Percentiles rank a stretch among this genome's conserved stretches.
These are phyloP conservation scores for Pseudomicrostroma phylloplanum DNA, from an alignment of 1,284 basidiomycete species.

Conservation along the genomic window DNA sequence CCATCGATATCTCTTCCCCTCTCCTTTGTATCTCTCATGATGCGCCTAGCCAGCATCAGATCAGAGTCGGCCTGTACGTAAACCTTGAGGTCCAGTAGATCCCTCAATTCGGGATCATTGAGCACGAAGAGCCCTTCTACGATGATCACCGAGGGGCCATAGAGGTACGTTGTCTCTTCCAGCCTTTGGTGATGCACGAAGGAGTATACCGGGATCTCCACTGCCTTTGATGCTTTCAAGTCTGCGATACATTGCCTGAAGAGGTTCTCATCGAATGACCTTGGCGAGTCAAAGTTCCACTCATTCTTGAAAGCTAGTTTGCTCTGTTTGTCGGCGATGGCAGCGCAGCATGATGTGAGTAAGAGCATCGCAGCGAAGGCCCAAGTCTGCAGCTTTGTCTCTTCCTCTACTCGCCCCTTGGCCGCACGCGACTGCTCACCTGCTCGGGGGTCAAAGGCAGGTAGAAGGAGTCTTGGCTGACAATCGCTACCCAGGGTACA, in stretches of 20 bases:
- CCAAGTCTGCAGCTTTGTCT: background rate
- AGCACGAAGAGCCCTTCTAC: slow-evolving; percentile 89
- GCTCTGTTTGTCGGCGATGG: background rate
- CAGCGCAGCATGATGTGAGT: background rate
- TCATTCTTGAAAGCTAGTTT: slow-evolving; percentile 73
- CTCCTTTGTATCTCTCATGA: slow-evolving; percentile 79
- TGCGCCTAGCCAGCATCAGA: slow-evolving; percentile 88
- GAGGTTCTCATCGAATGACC: slow-evolving; percentile 82
- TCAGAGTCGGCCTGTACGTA: slow-evolving; percentile 73
- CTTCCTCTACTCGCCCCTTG: background rate
- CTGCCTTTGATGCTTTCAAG: slow-evolving; percentile 67
- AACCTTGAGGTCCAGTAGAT: slow-evolving; percentile 83
- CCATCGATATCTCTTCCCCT: slow-evolving; percentile 78
- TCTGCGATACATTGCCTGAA: slow-evolving; percentile 75
- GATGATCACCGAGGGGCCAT: slow-evolving; percentile 91
- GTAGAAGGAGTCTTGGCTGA: slow-evolving; percentile 82
- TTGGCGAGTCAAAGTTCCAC: slow-evolving; percentile 87
- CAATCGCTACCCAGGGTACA: slow-evolving; percentile 46
- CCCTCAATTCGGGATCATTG: slow-evolving; percentile 62
- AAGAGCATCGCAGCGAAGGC: background rate
- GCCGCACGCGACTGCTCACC: no score
- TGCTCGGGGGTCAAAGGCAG: slow-evolving; percentile 72
- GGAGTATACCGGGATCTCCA: slow-evolving; percentile 79
- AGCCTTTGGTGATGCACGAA: slow-evolving; percentile 84
- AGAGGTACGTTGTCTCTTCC: slow-evolving; percentile 80